Conservation (phyloP, 768 basidiomycete genomes). For the Mycena sanguinolenta region DNA sequence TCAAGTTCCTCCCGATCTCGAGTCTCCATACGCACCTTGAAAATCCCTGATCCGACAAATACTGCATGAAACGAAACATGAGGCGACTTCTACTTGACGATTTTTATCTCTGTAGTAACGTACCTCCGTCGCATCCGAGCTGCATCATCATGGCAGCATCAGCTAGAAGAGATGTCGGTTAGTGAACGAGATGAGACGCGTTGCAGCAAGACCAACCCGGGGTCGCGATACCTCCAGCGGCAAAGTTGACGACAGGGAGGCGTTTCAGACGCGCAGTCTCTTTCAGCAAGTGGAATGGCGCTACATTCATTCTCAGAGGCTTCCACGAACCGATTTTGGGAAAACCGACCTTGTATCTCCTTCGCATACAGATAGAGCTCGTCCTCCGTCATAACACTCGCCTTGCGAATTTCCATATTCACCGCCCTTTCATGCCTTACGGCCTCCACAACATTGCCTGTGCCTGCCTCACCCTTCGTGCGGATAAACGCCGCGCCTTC, state of each 20-base stretch:
- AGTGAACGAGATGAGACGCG: background rate
- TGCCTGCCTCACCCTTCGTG: slow-evolving; percentile 94
- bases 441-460: slow-evolving; percentile 93
- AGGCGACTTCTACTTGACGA: background rate
- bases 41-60: slow-evolving; percentile 98
- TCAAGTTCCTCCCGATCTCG: background rate
- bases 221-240: slow-evolving; percentile 93
- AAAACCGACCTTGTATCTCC: slow-evolving; percentile 68
- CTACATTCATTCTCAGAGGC: slow-evolving; percentile 42
- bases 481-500: slow-evolving; percentile 99
- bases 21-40: slow-evolving; percentile 68
- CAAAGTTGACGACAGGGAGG: slow-evolving; percentile 96
- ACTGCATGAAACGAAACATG: slow-evolving; percentile 60
- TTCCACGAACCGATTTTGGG: background rate
- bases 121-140: slow-evolving; percentile 95
- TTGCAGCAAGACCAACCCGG: slow-evolving; percentile 68
- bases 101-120: slow-evolving; percentile 32
- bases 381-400: slow-evolving; percentile 91
- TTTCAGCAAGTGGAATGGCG: slow-evolving; percentile 95
- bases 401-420: slow-evolving; percentile 85
- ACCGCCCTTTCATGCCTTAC: slow-evolving; percentile 93
- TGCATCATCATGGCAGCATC: slow-evolving; percentile 99
- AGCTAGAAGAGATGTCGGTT: slow-evolving; percentile 56
- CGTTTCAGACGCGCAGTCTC: slow-evolving; percentile 95
- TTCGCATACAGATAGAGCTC: slow-evolving; percentile 96